These are phyloP conservation scores for Parmelia sp. DNA, from an alignment of 495 filamentous ascomycete species.

Conservation along the genomic window DNA sequence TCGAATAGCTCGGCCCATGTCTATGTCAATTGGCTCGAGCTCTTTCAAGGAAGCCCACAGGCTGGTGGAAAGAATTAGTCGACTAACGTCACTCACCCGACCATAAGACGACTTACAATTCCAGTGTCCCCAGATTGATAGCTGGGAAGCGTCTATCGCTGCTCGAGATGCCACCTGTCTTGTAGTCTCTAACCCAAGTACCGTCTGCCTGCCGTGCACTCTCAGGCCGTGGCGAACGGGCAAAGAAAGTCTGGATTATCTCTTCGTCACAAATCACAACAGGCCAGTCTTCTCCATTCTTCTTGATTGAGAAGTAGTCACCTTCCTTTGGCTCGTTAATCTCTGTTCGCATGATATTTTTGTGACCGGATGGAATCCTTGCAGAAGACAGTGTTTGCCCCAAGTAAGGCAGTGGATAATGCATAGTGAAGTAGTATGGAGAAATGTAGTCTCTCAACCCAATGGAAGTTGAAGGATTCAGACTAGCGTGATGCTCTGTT, in stretches of 20 bases:
- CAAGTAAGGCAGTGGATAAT: neutral
- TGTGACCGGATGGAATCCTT: neutral
- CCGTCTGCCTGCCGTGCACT: constrained; percentile 19
- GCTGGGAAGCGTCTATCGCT: constrained; percentile 12
- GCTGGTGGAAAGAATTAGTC: neutral
- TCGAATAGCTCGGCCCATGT: constrained; percentile 3
- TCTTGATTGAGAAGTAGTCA: constrained; percentile 10
- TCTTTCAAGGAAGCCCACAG: constrained; percentile 9
- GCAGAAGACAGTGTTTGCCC: neutral
- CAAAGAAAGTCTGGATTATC: constrained; percentile 15
- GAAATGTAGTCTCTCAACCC: neutral
- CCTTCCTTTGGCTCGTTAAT: constrained; percentile 8
- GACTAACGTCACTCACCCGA: neutral
- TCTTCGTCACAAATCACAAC: constrained; percentile 23
- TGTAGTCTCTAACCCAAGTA: constrained; percentile 10
- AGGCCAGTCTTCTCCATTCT: constrained; percentile 22
- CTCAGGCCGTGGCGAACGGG: neutral
- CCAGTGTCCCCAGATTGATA: constrained; percentile 9
- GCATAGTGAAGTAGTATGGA: neutral
- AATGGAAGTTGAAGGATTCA: neutral
- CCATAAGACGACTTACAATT: constrained; percentile 8
- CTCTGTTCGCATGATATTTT: neutral
- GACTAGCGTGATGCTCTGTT: neutral
- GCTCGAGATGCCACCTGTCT: neutral
- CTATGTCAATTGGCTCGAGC: constrained; percentile 12